These are phyloP conservation scores for Eucalyptus camaldulensis DNA, from an alignment of 345 rosid genomes.

Conservation along the genomic window DNA sequence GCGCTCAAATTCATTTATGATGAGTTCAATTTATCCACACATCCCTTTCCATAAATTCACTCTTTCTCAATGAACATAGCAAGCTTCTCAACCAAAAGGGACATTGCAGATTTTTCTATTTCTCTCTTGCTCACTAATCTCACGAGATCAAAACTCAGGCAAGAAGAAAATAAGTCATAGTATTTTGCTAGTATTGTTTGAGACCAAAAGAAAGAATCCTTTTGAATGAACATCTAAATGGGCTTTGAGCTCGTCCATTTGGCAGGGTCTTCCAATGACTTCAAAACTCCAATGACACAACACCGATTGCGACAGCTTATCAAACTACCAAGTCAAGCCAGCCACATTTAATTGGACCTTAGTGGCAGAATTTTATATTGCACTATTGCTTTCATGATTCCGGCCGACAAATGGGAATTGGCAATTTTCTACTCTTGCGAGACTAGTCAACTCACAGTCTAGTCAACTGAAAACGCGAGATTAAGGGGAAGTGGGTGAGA, in stretches of 20 bases:
- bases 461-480: background rate
- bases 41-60: background rate
- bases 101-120: background rate
- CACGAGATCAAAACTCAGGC: background rate
- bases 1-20: background rate
- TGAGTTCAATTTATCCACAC: background rate
- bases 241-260: background rate
- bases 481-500: background rate
- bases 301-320: background rate
- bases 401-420: background rate
- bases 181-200: accelerated
- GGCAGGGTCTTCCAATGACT: background rate
- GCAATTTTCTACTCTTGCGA: background rate
- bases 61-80: background rate
- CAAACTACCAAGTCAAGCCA: background rate
- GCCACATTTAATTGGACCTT: background rate
- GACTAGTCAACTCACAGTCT: background rate
- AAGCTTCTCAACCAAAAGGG: background rate
- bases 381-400: background rate
- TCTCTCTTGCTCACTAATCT: background rate
- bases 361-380: no score
- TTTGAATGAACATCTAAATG: background rate
- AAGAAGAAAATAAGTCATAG: background rate
- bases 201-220: background rate
- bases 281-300: background rate